Evolutionary conservation across 345 rosid species (phyloP).

Genomic region (Gossypium ekmanianum): DNA sequence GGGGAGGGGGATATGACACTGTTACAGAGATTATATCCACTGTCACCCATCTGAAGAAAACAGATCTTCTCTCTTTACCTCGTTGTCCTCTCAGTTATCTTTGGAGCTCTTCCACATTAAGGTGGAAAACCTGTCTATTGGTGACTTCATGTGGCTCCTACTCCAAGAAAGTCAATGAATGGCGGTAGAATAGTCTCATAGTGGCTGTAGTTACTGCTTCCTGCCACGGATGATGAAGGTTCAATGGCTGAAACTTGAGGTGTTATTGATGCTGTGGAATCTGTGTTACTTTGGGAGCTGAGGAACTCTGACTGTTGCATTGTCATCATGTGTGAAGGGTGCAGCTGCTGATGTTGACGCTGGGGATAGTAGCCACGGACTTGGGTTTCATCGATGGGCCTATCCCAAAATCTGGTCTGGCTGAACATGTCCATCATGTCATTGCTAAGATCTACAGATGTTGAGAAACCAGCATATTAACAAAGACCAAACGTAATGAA

Average conservation of each 20-base stretch:
- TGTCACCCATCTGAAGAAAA: constrained; percentile 17
- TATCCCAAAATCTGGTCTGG: constrained; percentile 34
- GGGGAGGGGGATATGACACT: neutral
- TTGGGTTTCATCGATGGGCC: constrained; percentile 33
- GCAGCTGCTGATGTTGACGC: constrained; percentile 3
- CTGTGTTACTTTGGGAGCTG: constrained; percentile 27
- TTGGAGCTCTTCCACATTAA: constrained; percentile 24
- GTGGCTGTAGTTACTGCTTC: constrained; percentile 16
- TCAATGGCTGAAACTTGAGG: constrained; percentile 29
- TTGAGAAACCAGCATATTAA: constrained; percentile 8
- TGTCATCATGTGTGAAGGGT: constrained; percentile 22
- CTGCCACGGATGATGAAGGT: constrained; percentile 22
- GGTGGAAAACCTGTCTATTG: neutral
- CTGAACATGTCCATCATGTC: constrained; percentile 39
- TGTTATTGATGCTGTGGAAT: constrained; percentile 17
- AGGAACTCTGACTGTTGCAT: constrained; percentile 36
- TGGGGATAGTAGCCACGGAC: constrained; percentile 21
- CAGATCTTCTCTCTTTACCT: constrained; percentile 23
- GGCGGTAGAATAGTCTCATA: constrained; percentile 38
- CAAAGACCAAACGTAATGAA: neutral
- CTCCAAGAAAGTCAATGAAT: constrained; percentile 76
- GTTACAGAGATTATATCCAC: neutral
- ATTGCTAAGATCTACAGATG: constrained; percentile 33
- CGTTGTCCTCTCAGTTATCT: constrained; percentile 23
- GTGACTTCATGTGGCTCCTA: constrained; percentile 56